Evolutionary conservation across 1,139 yeast species (phyloP), one percentile per base, ranked within the genome.

Genomic region (Spencermartinsiella ligniputridi): DNA sequence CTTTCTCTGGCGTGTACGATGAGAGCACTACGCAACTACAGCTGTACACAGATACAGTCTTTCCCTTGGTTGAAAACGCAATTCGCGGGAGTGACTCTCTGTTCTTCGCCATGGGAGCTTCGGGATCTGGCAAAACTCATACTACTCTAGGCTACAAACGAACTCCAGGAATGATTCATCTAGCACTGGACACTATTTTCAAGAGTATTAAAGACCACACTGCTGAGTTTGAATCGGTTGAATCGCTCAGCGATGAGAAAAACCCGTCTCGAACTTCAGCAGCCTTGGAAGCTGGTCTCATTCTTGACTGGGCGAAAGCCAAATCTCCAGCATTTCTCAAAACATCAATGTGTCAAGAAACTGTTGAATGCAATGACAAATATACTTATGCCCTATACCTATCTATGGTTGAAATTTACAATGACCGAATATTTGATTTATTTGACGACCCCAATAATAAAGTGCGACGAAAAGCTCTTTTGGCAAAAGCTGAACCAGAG

Each of bases 21-120:
- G 67, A 63, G 17, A 48, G 57, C 3, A 52, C 63, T 0, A 58
- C 60, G 16, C 63, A 63, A 35, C 54, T 60, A 20, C 61, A 64
- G 16, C 61, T 68, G 0, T 61, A 66, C 49, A 57, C 61, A 37
- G 55, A 55, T 6, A 52, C 64, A 5, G 62, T 69, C 1, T 37
- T 52, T 18, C 63, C 65, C 4, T 44, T 64, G 37, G 67, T 65
- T 2, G 53, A 57, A 17, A 57, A 61, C 29, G 54, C 62, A 3
- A 51, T 69, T 8, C 58, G 57, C 4, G 68, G 66, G 6, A 60
- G 51, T 3, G 79, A 75, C 51, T 64, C 71, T 18, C 57, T 71
- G 12, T 53, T 75, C 21, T 70, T 75, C 51, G 67, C 78, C 0
- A 55, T 76, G 54, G 81, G 80, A 0, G 75, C 80, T 20, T 70